A percentile compares a stretch with the other conserved stretches of the same genome.
Conservation (phyloP, 805 yeast species). For the Isabelozyma heimii region DNA sequence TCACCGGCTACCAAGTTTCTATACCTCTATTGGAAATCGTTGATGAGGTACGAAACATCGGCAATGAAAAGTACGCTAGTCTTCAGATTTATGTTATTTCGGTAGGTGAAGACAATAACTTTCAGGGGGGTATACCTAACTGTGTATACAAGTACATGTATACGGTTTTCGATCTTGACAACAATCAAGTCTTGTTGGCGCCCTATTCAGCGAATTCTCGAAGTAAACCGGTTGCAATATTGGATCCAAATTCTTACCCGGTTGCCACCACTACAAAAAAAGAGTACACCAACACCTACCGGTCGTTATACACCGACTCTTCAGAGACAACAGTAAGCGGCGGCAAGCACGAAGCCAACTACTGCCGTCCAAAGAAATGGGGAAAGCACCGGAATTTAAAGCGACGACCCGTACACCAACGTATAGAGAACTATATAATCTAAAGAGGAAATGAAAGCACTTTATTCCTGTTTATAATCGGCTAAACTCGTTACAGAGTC, state of each 20-base stretch:
- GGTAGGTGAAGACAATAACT: constrained; percentile 3
- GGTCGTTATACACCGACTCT: not conserved
- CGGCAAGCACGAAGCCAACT: no score
- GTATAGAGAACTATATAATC: no score
- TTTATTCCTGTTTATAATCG: no score
- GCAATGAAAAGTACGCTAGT: constrained; percentile 4
- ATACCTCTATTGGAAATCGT: constrained; percentile 7
- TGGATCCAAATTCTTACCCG: not conserved
- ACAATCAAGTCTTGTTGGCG: not conserved
- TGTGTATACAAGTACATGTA: constrained; percentile 1
- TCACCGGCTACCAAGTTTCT: constrained; percentile 6
- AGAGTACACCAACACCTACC: not conserved
- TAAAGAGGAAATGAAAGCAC: no score
- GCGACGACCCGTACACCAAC: no score
- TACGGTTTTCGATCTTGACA: constrained; percentile 1
- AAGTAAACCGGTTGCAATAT: not conserved
- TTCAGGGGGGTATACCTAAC: not conserved
- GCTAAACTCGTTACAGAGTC: no score
- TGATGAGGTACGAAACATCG: constrained; percentile 4
- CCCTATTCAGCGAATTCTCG: not conserved
- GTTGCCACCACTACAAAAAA: constrained; percentile 1
- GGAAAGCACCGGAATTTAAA: not conserved
- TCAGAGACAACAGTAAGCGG: not conserved
- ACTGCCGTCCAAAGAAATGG: not conserved
- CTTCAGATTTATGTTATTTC: constrained; percentile 3